These are phyloP conservation scores for Verticillium albo-atrum DNA, from an alignment of 2,329 filamentous ascomycete genomes.

Conservation along the genomic window DNA sequence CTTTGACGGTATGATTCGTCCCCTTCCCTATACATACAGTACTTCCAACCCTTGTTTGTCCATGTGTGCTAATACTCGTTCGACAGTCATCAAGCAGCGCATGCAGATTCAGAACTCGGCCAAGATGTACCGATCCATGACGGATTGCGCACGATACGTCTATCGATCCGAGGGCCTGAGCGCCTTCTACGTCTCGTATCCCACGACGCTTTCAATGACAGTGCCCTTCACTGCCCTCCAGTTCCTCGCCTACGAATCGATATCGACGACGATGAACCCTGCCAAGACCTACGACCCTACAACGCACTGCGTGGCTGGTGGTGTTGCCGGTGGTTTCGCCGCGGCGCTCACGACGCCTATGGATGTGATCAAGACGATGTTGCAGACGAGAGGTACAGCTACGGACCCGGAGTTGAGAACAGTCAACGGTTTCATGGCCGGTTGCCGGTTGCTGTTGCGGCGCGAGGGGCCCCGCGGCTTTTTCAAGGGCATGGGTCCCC, in stretches of 20 bases:
- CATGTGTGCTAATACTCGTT: neutral
- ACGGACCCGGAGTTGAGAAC: slow-evolving; percentile 74
- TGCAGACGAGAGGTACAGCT: slow-evolving; percentile 87
- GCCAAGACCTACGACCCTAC: slow-evolving; percentile 81
- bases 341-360: slow-evolving; percentile 92
- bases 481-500: slow-evolving; percentile 86
- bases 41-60: neutral
- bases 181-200: slow-evolving; percentile 98
- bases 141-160: slow-evolving; percentile 82
- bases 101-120: slow-evolving; percentile 98
- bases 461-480: slow-evolving; percentile 84
- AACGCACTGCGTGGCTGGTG: slow-evolving; percentile 90
- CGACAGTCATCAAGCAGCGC: slow-evolving; percentile 91
- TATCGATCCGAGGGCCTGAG: slow-evolving; percentile 82
- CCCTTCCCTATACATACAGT: neutral
- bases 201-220: slow-evolving; percentile 96
- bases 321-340: slow-evolving; percentile 86
- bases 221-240: slow-evolving; percentile 96
- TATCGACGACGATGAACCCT: slow-evolving; percentile 91
- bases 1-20: slow-evolving; percentile 72
- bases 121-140: slow-evolving; percentile 76
- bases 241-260: slow-evolving; percentile 95
- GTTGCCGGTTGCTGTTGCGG: slow-evolving; percentile 74
- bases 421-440: slow-evolving; percentile 77
- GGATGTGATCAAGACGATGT: slow-evolving; percentile 96